These are phyloP conservation scores for Pharus latifolius DNA, from an alignment of 176 grass and related monocot species.

Conservation along the genomic window DNA sequence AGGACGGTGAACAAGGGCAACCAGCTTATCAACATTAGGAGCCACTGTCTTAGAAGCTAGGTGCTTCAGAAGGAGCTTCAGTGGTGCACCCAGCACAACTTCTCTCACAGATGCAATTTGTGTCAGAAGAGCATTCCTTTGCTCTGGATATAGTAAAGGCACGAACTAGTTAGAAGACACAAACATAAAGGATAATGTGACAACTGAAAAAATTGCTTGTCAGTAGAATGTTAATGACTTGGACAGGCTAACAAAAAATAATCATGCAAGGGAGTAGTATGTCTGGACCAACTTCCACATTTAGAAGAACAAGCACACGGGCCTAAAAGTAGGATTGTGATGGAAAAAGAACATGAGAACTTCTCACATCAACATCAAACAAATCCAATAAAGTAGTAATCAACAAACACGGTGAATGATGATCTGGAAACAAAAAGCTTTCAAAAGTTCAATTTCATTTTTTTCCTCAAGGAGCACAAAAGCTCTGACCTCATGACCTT, in stretches of 20 bases:
- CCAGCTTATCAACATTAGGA: constrained; percentile 65
- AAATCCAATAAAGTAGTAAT: not conserved
- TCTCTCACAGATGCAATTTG: constrained; percentile 96
- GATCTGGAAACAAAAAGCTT: not conserved
- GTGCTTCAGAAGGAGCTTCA: constrained; percentile 79
- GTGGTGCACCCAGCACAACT: constrained; percentile 86
- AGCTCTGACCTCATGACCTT: not conserved
- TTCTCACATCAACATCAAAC: not conserved
- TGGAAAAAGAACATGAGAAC: not conserved
- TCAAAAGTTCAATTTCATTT: not conserved
- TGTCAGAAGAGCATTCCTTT: constrained; percentile 71
- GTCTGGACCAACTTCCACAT: not conserved
- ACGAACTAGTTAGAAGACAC: not conserved
- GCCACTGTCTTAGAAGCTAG: constrained; percentile 64
- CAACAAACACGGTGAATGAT: not conserved
- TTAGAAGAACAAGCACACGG: constrained; percentile 2
- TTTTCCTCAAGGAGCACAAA: not conserved
- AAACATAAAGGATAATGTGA: not conserved
- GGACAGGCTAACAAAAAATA: not conserved
- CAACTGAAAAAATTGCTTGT: not conserved
- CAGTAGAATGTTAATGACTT: not conserved
- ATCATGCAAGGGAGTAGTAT: not conserved
- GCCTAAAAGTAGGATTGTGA: not conserved
- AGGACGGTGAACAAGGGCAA: constrained; percentile 92
- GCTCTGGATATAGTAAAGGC: constrained; percentile 48